Evolutionary conservation across 2,329 filamentous ascomycete genomes (phyloP).

Genomic region (Claviceps humidiphila): DNA sequence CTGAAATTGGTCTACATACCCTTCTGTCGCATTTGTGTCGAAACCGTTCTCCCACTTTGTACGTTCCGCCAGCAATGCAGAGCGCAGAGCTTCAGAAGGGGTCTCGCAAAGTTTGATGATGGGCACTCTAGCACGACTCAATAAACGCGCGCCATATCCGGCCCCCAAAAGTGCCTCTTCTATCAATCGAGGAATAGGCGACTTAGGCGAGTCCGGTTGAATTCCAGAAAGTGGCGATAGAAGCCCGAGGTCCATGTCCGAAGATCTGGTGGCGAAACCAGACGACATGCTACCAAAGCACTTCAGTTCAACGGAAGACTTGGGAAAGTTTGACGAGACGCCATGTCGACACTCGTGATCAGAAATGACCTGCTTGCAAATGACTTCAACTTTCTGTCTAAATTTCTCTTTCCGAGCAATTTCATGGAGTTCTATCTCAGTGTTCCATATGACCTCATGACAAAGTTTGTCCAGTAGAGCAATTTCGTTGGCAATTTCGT

Average conservation of each 20-base stretch:
- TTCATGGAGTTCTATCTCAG: slow-evolving; percentile 51
- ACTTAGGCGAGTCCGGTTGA: slow-evolving; percentile 39
- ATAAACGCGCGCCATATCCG: slow-evolving; percentile 62
- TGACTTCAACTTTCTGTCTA: slow-evolving; percentile 46
- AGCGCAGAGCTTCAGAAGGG: slow-evolving; percentile 47
- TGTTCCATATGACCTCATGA: slow-evolving; percentile 31
- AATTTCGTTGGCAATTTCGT: slow-evolving; percentile 36
- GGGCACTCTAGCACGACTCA: slow-evolving; percentile 68
- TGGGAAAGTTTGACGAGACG: slow-evolving; percentile 31
- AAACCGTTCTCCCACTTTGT: slow-evolving; percentile 55
- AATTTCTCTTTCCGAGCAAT: slow-evolving; percentile 60
- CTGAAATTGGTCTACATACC: slow-evolving; percentile 21
- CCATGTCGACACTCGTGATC: slow-evolving; percentile 33
- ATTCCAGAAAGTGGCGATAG: slow-evolving; percentile 48
- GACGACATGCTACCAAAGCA: slow-evolving; percentile 76
- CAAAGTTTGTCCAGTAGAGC: slow-evolving; percentile 36
- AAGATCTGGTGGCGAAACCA: slow-evolving; percentile 76
- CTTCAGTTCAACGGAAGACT: slow-evolving; percentile 49
- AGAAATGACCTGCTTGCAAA: slow-evolving; percentile 47
- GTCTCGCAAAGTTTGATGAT: slow-evolving; percentile 77
- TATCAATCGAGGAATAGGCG: slow-evolving; percentile 57
- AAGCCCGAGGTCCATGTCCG: slow-evolving; percentile 80
- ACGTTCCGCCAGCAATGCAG: slow-evolving; percentile 50
- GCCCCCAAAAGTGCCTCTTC: slow-evolving; percentile 61
- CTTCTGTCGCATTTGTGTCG: slow-evolving; percentile 22